Evolutionary conservation across 2,329 filamentous ascomycete genomes (phyloP).

Genomic region (Penicillium sp.): DNA sequence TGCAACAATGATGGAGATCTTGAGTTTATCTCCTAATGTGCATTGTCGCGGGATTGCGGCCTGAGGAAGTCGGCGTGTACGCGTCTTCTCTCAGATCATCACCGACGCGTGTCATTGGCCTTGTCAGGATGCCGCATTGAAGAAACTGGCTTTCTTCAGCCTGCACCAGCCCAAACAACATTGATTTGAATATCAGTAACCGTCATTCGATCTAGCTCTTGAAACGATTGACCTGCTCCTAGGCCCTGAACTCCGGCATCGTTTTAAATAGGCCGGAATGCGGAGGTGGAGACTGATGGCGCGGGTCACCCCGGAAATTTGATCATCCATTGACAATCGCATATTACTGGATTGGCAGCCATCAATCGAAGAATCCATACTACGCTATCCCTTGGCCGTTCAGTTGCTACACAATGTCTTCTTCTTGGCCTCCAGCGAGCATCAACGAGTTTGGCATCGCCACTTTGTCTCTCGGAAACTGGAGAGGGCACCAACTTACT

Average conservation of each 20-base stretch:
- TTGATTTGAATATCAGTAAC: not conserved
- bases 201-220: not conserved
- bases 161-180: too few relatives aligned
- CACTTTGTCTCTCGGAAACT: constrained; percentile 36
- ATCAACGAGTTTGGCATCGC: constrained; percentile 34
- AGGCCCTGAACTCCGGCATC: not conserved
- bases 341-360: not conserved
- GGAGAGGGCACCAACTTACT: constrained; percentile 29
- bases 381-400: not conserved
- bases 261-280: constrained; percentile 5
- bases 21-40: not conserved
- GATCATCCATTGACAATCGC: constrained; percentile 8
- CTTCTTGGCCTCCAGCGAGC: constrained; percentile 17
- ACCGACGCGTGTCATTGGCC: not conserved
- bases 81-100: not conserved
- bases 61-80: not conserved
- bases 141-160: not conserved
- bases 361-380: not conserved
- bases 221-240: not conserved
- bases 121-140: not conserved
- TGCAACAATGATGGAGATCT: too few relatives aligned
- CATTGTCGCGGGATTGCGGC: not conserved
- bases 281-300: not conserved
- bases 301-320: constrained; percentile 6
- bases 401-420: constrained; percentile 9